Evolutionary conservation across 805 yeast species (phyloP).

Genomic region (Candida gorgasii): DNA sequence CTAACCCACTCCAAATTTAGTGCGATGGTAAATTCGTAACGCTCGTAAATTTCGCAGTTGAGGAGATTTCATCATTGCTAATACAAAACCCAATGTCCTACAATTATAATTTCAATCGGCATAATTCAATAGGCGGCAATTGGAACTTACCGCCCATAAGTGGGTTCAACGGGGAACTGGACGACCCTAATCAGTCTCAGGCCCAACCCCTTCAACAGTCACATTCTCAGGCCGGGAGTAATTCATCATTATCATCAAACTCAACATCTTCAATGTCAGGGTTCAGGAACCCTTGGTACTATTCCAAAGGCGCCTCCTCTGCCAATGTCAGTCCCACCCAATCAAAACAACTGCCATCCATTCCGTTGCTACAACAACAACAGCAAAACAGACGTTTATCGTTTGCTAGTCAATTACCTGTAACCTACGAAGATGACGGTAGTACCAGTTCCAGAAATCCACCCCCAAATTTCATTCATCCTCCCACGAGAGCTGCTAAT

Average conservation of each 20-base stretch:
- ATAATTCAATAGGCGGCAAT: conserved; percentile 40
- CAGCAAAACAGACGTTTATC: conserved; percentile 32
- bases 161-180: conserved; percentile 2
- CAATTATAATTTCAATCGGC: conserved; percentile 34
- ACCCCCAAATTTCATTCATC: conserved; percentile 34
- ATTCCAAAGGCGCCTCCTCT: conserved; percentile 18
- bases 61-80: conserved; percentile 1
- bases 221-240: background rate
- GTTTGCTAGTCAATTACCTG: conserved; percentile 48
- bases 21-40: background rate
- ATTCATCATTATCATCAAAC: conserved; percentile 9
- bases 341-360: conserved; percentile 24
- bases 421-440: conserved; percentile 48
- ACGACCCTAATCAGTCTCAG: background rate
- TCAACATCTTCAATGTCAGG: conserved; percentile 26
- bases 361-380: conserved; percentile 26
- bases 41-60: conserved; percentile 1
- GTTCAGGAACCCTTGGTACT: conserved; percentile 47
- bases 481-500: conserved; percentile 47
- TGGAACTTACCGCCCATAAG: conserved; percentile 32
- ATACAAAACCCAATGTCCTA: conserved; percentile 29
- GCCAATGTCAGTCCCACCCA: conserved; percentile 20
- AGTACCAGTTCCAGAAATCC: conserved; percentile 15
- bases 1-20: no score
- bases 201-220: conserved; percentile 12